Conservation (phyloP, 768 basidiomycete genomes). For the Lactarius trivialis region DNA sequence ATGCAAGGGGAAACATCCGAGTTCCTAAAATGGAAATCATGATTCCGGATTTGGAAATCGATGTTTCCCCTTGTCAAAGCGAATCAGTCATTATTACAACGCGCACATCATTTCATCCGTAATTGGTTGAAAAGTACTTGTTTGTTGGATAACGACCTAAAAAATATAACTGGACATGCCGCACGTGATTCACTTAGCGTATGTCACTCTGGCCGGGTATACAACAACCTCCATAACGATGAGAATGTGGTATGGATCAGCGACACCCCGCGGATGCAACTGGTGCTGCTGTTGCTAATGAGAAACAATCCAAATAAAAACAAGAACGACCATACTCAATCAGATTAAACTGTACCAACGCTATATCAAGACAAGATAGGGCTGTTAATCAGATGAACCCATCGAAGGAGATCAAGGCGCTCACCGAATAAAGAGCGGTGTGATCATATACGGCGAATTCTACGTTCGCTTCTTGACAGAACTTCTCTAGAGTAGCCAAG, state of each 20-base stretch:
- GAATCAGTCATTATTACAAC: neutral
- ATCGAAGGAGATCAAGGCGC: neutral
- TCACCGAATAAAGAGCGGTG: constrained; percentile 11
- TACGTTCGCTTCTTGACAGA: constrained; percentile 7
- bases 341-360: constrained; percentile 15
- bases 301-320: neutral
- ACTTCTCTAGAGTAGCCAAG: constrained; percentile 6
- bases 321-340: neutral
- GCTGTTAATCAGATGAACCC: neutral
- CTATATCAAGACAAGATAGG: neutral
- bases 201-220: neutral
- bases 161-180: neutral
- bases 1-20: neutral
- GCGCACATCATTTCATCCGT: neutral
- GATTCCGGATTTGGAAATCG: neutral
- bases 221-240: neutral
- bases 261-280: neutral
- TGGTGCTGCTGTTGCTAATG: neutral
- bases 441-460: constrained; percentile 10
- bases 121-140: neutral
- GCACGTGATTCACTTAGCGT: neutral
- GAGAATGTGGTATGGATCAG: neutral
- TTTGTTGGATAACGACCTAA: neutral
- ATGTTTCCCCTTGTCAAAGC: neutral
- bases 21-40: constrained; percentile 9